These are phyloP conservation scores for Pseudogymnoascus sp. DNA, from an alignment of 2,329 filamentous ascomycete species.

Conservation along the genomic window DNA sequence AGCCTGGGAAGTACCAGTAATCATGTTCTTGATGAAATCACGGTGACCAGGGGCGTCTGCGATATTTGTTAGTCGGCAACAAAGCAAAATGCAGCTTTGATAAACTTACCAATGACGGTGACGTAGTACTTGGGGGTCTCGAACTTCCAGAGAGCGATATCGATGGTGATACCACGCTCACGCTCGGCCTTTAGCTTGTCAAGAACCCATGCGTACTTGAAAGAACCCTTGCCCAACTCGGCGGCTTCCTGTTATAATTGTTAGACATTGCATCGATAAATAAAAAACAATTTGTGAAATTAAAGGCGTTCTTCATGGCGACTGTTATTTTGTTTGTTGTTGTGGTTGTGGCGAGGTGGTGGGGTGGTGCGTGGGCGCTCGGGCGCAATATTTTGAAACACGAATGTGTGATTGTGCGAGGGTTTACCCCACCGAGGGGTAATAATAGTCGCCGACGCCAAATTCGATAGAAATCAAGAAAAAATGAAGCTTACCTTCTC, in stretches of 20 bases:
- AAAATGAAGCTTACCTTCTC: slow-evolving; percentile 71
- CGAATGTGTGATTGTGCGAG: slow-evolving; percentile 21
- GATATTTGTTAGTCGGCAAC: not conserved
- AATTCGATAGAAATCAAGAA: slow-evolving; percentile 9
- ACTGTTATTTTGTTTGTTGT: slow-evolving; percentile 12
- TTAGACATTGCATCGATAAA: slow-evolving; percentile 15
- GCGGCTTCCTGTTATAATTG: slow-evolving; percentile 70
- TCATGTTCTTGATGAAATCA: slow-evolving; percentile 99
- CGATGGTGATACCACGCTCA: slow-evolving; percentile 99
- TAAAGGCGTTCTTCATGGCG: slow-evolving; percentile 5
- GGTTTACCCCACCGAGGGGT: slow-evolving; percentile 27
- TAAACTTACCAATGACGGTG: slow-evolving; percentile 80
- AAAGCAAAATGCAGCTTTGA: not conserved
- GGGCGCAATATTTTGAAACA: slow-evolving; percentile 15
- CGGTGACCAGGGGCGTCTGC: slow-evolving; percentile 97
- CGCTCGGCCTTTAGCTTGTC: slow-evolving; percentile 99
- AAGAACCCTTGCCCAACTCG: slow-evolving; percentile 99
- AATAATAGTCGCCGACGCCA: slow-evolving; percentile 21
- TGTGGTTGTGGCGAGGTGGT: slow-evolving; percentile 14
- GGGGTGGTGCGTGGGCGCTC: slow-evolving; percentile 12
- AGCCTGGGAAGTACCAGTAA: slow-evolving; percentile 99
- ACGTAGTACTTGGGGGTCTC: slow-evolving; percentile 97
- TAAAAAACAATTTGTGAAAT: slow-evolving; percentile 1
- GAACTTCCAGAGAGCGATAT: slow-evolving; percentile 99
- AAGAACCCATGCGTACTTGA: slow-evolving; percentile 99